Evolutionary conservation across 768 basidiomycete species (phyloP).

Genomic region (Mycena filopes): DNA sequence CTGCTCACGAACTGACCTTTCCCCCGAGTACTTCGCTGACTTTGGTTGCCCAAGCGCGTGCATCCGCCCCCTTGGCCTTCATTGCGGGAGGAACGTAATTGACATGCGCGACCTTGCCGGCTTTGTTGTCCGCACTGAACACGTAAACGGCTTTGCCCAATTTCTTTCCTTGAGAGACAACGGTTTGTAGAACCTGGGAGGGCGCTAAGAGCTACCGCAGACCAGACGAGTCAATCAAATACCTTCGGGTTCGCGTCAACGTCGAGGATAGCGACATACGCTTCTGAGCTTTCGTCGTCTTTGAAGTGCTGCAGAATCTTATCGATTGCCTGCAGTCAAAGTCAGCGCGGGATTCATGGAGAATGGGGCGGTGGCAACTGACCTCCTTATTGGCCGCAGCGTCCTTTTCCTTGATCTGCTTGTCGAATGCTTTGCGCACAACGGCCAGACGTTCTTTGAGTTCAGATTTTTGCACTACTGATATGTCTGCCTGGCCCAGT

Average conservation of each 20-base stretch:
- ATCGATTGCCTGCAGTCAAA: conserved; percentile 69
- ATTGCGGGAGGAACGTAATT: conserved; percentile 76
- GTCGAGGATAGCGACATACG: conserved; percentile 77
- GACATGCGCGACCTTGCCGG: conserved; percentile 84
- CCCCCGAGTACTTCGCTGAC: conserved; percentile 88
- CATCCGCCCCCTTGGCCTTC: conserved; percentile 79
- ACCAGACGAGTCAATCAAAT: conserved; percentile 6
- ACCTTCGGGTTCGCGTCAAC: conserved; percentile 91
- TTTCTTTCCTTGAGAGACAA: conserved; percentile 83
- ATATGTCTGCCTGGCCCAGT: conserved; percentile 90
- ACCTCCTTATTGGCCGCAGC: conserved; percentile 82
- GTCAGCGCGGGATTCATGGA: neutral
- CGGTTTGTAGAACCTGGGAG: conserved; percentile 73
- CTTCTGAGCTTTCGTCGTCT: conserved; percentile 75
- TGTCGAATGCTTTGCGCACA: conserved; percentile 86
- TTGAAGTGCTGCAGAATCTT: conserved; percentile 78
- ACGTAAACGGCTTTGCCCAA: conserved; percentile 88
- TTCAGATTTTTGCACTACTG: conserved; percentile 82
- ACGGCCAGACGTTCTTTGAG: conserved; percentile 78
- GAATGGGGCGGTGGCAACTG: conserved; percentile 30
- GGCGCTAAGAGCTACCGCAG: neutral
- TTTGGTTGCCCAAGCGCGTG: conserved; percentile 86
- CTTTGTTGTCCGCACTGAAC: conserved; percentile 78
- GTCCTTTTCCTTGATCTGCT: conserved; percentile 85
- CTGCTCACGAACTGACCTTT: conserved; percentile 65